Evolutionary conservation across 768 basidiomycete genomes (phyloP).

Genomic region (Collybiopsis confluens): DNA sequence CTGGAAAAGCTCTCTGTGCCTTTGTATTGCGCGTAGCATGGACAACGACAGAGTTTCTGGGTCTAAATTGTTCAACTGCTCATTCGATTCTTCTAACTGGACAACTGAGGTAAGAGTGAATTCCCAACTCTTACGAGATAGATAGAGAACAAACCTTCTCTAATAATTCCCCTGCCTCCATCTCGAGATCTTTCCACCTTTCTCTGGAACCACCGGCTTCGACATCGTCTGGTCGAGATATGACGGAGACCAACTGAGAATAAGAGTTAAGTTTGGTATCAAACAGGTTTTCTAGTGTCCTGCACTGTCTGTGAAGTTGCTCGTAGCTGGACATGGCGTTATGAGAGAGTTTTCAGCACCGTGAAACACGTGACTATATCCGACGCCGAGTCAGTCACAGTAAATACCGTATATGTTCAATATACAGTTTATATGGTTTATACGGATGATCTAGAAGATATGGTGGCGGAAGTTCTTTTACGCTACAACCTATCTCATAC

Average conservation of each 20-base stretch:
- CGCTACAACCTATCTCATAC: too few species aligned
- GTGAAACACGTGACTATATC: too few species aligned
- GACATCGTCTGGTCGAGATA: constrained; percentile 55
- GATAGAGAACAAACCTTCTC: constrained; percentile 52
- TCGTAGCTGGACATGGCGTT: constrained; percentile 75
- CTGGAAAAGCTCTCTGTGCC: constrained; percentile 85
- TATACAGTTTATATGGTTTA: too few species aligned
- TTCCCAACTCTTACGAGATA: constrained; percentile 4
- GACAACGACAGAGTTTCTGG: constrained; percentile 74
- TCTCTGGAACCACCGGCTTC: constrained; percentile 68
- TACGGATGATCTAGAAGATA: too few species aligned
- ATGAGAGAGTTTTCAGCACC: too few species aligned
- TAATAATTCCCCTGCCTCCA: constrained; percentile 80
- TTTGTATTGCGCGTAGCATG: constrained; percentile 84
- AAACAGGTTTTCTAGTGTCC: constrained; percentile 90
- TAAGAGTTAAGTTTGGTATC: constrained; percentile 90
- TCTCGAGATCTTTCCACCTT: constrained; percentile 79
- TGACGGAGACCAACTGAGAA: constrained; percentile 73
- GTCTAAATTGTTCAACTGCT: constrained; percentile 64
- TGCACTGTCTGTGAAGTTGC: constrained; percentile 83
- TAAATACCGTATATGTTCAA: too few species aligned
- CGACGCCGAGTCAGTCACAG: too few species aligned
- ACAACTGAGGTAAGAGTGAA: constrained; percentile 15
- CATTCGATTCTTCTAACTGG: constrained; percentile 85
- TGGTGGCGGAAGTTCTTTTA: too few species aligned